These are phyloP conservation scores for Xylariaceae sp. DNA, from an alignment of 2,329 filamentous ascomycete species.

Conservation along the genomic window DNA sequence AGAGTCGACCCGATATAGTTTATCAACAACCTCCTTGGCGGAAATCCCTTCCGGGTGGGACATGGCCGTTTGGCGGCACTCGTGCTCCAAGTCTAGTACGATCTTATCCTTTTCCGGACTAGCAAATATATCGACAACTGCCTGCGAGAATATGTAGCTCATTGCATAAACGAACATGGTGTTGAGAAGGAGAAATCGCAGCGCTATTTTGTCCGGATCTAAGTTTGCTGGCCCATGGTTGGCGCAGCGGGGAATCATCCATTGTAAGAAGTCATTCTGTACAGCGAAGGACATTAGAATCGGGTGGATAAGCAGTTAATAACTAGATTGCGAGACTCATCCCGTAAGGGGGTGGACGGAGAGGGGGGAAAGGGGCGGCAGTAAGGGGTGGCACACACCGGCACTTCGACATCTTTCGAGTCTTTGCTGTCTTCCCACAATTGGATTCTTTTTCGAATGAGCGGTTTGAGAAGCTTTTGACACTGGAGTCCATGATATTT, in stretches of 20 bases:
- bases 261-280: conserved; percentile 6
- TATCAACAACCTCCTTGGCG: conserved; percentile 3
- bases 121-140: conserved; percentile 3
- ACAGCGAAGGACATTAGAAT: not conserved
- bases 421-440: too few relatives aligned
- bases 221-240: conserved; percentile 1
- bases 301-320: too few relatives aligned
- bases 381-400: too few relatives aligned
- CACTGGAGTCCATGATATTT: too few relatives aligned
- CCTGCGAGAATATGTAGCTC: conserved; percentile 5
- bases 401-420: too few relatives aligned
- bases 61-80: conserved; percentile 1
- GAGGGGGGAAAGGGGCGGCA: too few relatives aligned
- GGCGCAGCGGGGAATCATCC: conserved; percentile 3
- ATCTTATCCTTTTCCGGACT: conserved; percentile 1
- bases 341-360: too few relatives aligned
- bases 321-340: too few relatives aligned
- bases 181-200: conserved; percentile 1
- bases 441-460: too few relatives aligned
- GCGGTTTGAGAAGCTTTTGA: too few relatives aligned
- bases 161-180: conserved; percentile 6
- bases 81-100: not conserved
- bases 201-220: not conserved
- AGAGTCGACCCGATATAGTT: conserved; percentile 7
- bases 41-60: too few relatives aligned